Evolutionary conservation across 2,329 filamentous ascomycete species (phyloP).

Genomic region (Verticillium nubilum): DNA sequence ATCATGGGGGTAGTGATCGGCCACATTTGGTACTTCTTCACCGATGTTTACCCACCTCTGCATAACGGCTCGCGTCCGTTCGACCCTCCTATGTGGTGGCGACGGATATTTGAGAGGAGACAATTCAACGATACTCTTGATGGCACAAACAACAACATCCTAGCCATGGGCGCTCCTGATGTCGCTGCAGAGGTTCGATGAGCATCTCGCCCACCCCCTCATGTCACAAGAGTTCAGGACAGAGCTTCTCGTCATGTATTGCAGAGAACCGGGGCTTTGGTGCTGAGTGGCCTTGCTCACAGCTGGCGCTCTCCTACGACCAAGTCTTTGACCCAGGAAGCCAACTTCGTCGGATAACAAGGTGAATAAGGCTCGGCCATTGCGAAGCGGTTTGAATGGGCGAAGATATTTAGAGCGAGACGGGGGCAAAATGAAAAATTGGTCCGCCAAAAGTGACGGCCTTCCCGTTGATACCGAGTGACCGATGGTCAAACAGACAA

Average conservation of each 20-base stretch:
- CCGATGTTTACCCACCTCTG: constrained; percentile 89
- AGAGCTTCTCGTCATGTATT: background rate
- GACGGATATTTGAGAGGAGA: constrained; percentile 69
- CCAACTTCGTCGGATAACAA: too few relatives aligned
- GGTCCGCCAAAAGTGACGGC: too few relatives aligned
- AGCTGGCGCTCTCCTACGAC: too few relatives aligned
- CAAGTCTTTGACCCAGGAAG: too few relatives aligned
- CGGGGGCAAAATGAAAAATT: too few relatives aligned
- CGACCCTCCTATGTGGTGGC: constrained; percentile 88
- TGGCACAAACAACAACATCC: constrained; percentile 57
- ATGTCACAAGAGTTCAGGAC: background rate
- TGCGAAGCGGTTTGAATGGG: too few relatives aligned
- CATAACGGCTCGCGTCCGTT: constrained; percentile 80
- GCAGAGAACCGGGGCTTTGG: background rate
- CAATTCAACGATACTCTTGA: constrained; percentile 38
- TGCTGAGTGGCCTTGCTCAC: too few relatives aligned
- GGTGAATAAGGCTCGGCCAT: too few relatives aligned
- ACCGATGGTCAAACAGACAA: too few relatives aligned
- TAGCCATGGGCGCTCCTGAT: constrained; percentile 43
- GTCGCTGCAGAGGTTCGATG: constrained; percentile 9
- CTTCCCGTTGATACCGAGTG: too few relatives aligned
- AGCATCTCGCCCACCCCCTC: background rate
- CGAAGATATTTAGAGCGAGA: too few relatives aligned
- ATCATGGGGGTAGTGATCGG: constrained; percentile 92
- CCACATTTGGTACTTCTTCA: constrained; percentile 97